Percentiles rank a stretch among this genome's conserved stretches.
phyloP scores from a whole-genome alignment of 139 green algal genomes.

The Chlorella sp. region DNA sequence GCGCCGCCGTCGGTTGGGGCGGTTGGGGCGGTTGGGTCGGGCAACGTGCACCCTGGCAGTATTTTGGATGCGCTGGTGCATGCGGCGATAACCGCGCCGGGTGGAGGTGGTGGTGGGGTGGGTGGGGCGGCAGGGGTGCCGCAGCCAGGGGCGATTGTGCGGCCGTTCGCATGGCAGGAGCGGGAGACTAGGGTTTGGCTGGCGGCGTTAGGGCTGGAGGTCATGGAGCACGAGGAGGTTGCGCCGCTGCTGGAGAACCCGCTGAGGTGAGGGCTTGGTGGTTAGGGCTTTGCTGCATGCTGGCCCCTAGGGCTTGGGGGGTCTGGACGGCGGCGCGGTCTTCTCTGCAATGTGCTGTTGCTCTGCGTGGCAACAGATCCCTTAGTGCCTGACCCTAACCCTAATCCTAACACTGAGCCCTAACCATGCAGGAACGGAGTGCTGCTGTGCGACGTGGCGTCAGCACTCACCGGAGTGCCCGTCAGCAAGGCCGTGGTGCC shows the following conservation, averaged over 20 bases:
- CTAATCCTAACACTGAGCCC: too few relatives aligned
- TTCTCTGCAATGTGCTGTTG: too few relatives aligned
- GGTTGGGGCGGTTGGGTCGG: too few relatives aligned
- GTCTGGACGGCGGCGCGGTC: too few relatives aligned
- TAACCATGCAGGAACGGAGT: conserved; percentile 14
- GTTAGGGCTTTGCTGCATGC: too few relatives aligned
- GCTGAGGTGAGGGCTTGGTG: conserved; percentile 10
- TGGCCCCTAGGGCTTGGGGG: too few relatives aligned
- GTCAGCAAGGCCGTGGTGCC: background rate
- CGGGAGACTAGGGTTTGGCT: conserved; percentile 29
- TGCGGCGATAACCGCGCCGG: background rate
- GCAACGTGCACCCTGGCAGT: too few relatives aligned
- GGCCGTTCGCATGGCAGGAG: conserved; percentile 20
- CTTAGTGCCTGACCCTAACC: too few relatives aligned
- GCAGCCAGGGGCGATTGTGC: background rate
- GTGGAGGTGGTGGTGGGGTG: too few relatives aligned
- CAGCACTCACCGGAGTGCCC: conserved; percentile 1
- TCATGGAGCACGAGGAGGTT: conserved; percentile 7
- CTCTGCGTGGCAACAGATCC: too few relatives aligned
- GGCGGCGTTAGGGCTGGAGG: conserved; percentile 3
- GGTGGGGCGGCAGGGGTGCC: too few relatives aligned
- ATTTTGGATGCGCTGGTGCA: background rate
- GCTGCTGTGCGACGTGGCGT: conserved; percentile 16
- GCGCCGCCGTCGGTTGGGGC: too few relatives aligned
- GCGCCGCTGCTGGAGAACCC: conserved; percentile 28